phyloP scores from a whole-genome alignment of 2,329 filamentous ascomycete genomes.

The Corynespora cassiicola region DNA sequence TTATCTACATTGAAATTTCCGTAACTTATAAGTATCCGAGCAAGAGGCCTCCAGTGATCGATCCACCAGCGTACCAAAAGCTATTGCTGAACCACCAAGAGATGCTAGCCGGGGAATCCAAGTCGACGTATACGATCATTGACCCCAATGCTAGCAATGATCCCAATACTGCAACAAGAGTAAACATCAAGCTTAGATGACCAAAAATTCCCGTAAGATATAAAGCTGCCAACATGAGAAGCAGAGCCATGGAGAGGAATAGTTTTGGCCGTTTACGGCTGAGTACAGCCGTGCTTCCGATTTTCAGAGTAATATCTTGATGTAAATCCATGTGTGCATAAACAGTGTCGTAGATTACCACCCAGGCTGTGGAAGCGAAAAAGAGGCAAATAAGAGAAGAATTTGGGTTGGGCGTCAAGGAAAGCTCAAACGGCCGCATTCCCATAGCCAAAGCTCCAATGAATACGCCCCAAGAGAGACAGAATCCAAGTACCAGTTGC shows the following conservation, averaged over 20 bases:
- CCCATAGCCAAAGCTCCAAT: slow-evolving; percentile 4
- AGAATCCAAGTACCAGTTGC: slow-evolving; percentile 57
- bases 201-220: background rate
- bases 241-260: slow-evolving; percentile 3
- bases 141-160: background rate
- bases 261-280: slow-evolving; percentile 1
- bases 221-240: background rate
- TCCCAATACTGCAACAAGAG: background rate
- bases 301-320: slow-evolving; percentile 42
- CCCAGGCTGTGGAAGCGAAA: slow-evolving; percentile 20
- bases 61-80: slow-evolving; percentile 7
- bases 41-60: slow-evolving; percentile 3
- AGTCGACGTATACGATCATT: slow-evolving; percentile 5
- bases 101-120: slow-evolving; percentile 3
- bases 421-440: background rate
- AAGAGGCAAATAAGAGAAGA: slow-evolving; percentile 4
- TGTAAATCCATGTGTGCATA: slow-evolving; percentile 44
- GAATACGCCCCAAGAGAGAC: slow-evolving; percentile 7
- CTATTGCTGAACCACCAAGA: slow-evolving; percentile 13
- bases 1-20: no score
- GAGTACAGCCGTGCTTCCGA: slow-evolving; percentile 17
- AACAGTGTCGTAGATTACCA: slow-evolving; percentile 45
- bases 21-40: no score
- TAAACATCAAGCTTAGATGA: background rate
- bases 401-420: background rate